phyloP scores from a whole-genome alignment of 768 basidiomycete genomes.

The Naganishia antarctica region DNA sequence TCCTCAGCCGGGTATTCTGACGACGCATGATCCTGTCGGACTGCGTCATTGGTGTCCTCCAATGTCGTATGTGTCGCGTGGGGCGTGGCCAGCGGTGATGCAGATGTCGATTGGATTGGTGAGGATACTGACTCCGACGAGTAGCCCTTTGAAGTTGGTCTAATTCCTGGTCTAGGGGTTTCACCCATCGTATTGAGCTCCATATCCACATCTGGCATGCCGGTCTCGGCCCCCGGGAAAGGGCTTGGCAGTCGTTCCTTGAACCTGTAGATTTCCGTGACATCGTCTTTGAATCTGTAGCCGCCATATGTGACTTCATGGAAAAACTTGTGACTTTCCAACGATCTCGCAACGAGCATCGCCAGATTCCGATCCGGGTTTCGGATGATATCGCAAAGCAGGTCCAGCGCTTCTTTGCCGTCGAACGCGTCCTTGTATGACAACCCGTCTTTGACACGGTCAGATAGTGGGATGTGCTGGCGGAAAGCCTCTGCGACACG shows the following conservation, averaged over 20 bases:
- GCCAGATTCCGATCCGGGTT: constrained; percentile 96
- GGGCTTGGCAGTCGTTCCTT: constrained; percentile 73
- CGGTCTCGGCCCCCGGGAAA: constrained; percentile 59
- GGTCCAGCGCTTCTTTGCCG: constrained; percentile 93
- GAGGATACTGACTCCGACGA: constrained; percentile 26
- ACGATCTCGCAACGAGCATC: constrained; percentile 83
- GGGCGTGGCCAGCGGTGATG: constrained; percentile 41
- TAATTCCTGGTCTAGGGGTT: constrained; percentile 30
- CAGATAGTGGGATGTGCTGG: constrained; percentile 67
- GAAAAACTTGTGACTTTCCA: constrained; percentile 98
- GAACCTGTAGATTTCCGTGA: constrained; percentile 89
- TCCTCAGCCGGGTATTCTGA: constrained; percentile 32
- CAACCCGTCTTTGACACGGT: constrained; percentile 87
- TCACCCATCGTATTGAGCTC: constrained; percentile 50
- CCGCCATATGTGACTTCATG: constrained; percentile 95
- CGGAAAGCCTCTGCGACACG: constrained; percentile 91
- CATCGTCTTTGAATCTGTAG: constrained; percentile 83
- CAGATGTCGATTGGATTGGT: constrained; percentile 27
- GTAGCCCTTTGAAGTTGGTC: constrained; percentile 21
- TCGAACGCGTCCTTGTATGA: constrained; percentile 96
- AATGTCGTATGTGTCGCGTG: constrained; percentile 24
- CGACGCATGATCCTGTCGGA: constrained; percentile 36
- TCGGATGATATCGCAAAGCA: constrained; percentile 96
- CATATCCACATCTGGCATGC: constrained; percentile 47
- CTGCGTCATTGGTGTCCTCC: constrained; percentile 11